Base-by-base conservation (phyloP, 2,329 filamentous ascomycete genomes). In the Zasmidium angulare region DNA sequence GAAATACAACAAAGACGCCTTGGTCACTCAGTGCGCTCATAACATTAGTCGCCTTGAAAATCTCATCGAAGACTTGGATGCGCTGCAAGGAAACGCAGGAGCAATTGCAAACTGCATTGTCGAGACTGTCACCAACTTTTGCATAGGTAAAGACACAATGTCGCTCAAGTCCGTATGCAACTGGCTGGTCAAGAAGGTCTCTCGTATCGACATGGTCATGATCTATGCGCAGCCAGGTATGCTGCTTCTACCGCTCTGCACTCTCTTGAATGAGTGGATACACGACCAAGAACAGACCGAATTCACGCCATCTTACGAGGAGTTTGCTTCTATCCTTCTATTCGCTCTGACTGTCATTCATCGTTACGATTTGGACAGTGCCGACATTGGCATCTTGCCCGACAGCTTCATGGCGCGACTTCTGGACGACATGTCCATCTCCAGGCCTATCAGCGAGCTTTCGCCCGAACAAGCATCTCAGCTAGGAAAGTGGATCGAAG, bases 21-120 rank as follows among this genome's bases (percentile, higher is more conserved):
- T 99, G 12, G 84, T 96, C 0, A 82, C 86, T 51, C 88, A 95
- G 70, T 96, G 92, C 63, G 83, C 89, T 50, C 83, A 84, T 11
- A 91, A 96, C 65, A 85, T 87, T 0, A 89, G 91, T 62, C 86
- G 87, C 63, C 86, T 90, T 0, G 89, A 92, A 65, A 84, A 87
- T 47, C 80, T 96, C 29, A 85, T 97, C 46, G 84, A 87, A 43
- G 91, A 96, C 68, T 80, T 99, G 22, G 91, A 96, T 58, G 89
- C 88, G 53, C 92, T 95, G 83, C 91, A 96, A 69, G 93, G 93
- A 1, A 97, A 97, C 73, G 91, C 91, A 1, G 91, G 90, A 1
- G 91, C 91, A 1, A 90, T 96, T 19, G 89, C 89, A 53, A 86
- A 88, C 61, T 93, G 92, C 24, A 64, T 82, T 10, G 75, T 77